These are phyloP conservation scores for Lachnellula hyalina DNA, from an alignment of 2,329 filamentous ascomycete genomes.

Conservation along the genomic window DNA sequence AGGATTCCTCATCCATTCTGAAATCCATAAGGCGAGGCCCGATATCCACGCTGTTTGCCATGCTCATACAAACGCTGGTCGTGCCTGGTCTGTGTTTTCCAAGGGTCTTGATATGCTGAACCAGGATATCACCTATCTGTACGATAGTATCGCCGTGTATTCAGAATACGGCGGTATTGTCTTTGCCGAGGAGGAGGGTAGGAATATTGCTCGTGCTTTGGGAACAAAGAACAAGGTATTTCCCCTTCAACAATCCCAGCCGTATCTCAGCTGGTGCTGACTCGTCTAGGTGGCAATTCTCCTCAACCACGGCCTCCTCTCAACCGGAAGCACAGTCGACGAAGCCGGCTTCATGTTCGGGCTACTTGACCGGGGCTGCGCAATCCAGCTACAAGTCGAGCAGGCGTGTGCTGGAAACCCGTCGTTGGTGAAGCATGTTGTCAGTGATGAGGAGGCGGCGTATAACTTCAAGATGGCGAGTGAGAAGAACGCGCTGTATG, in stretches of 20 bases:
- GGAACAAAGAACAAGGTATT: constrained; percentile 45
- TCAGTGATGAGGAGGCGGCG: constrained; percentile 50
- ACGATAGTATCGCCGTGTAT: constrained; percentile 61
- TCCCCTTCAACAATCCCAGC: neutral
- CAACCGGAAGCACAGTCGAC: constrained; percentile 66
- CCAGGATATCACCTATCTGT: constrained; percentile 61
- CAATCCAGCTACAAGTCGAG: constrained; percentile 63
- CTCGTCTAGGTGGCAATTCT: constrained; percentile 50
- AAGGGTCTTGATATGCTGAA: constrained; percentile 65
- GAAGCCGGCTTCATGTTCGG: constrained; percentile 69
- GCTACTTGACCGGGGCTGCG: constrained; percentile 62
- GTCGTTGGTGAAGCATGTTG: constrained; percentile 45
- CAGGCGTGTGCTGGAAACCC: constrained; percentile 51
- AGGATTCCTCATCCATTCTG: constrained; percentile 65
- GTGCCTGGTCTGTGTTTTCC: constrained; percentile 63
- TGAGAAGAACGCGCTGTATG: constrained; percentile 41
- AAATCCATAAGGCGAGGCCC: constrained; percentile 59
- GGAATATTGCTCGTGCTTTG: constrained; percentile 57
- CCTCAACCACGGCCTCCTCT: constrained; percentile 67
- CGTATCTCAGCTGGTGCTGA: neutral
- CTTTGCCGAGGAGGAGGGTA: constrained; percentile 57
- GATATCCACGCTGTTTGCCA: constrained; percentile 65
- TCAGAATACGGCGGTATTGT: constrained; percentile 60
- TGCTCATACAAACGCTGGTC: constrained; percentile 59
- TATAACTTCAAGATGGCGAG: constrained; percentile 48